phyloP scores from a whole-genome alignment of 2,329 filamentous ascomycete species.

The Trichoderma sp. region DNA sequence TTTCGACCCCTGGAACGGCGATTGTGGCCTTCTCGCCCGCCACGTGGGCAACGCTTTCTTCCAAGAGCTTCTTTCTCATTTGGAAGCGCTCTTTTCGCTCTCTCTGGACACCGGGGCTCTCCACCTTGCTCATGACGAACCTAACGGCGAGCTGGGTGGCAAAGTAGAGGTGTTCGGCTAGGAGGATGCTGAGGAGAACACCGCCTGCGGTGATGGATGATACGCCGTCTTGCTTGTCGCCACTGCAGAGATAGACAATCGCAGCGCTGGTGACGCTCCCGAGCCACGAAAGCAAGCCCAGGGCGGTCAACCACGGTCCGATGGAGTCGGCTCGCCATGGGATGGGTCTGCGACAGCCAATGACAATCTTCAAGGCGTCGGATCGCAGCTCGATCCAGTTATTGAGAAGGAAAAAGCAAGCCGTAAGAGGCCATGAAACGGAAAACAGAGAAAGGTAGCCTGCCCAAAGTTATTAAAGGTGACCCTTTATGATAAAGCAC shows the following conservation, averaged over 20 bases:
- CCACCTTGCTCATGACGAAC: constrained; percentile 71
- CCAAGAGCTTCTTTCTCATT: constrained; percentile 74
- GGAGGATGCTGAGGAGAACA: constrained; percentile 74
- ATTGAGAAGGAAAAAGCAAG: constrained; percentile 84
- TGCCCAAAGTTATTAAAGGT: constrained; percentile 31
- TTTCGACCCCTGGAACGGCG: constrained; percentile 45
- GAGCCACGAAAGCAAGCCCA: constrained; percentile 90
- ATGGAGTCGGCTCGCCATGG: constrained; percentile 92
- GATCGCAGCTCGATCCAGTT: constrained; percentile 95
- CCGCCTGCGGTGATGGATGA: constrained; percentile 75
- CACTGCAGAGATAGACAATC: constrained; percentile 84
- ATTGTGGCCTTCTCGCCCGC: constrained; percentile 43
- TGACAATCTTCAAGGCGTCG: constrained; percentile 90
- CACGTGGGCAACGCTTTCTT: constrained; percentile 64
- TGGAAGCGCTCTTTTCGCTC: constrained; percentile 78
- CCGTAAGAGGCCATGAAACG: constrained; percentile 91
- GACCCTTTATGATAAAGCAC: neutral
- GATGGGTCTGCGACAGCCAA: constrained; percentile 82
- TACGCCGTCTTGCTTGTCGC: constrained; percentile 58
- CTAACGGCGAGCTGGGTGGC: constrained; percentile 69
- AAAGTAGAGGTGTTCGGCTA: constrained; percentile 90
- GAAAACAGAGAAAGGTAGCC: constrained; percentile 90
- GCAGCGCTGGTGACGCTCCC: constrained; percentile 85
- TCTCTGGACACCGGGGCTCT: constrained; percentile 81
- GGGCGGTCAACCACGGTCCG: constrained; percentile 81